These are phyloP conservation scores for Limnanthes douglasii DNA, from an alignment of 345 rosid species.

Conservation along the genomic window DNA sequence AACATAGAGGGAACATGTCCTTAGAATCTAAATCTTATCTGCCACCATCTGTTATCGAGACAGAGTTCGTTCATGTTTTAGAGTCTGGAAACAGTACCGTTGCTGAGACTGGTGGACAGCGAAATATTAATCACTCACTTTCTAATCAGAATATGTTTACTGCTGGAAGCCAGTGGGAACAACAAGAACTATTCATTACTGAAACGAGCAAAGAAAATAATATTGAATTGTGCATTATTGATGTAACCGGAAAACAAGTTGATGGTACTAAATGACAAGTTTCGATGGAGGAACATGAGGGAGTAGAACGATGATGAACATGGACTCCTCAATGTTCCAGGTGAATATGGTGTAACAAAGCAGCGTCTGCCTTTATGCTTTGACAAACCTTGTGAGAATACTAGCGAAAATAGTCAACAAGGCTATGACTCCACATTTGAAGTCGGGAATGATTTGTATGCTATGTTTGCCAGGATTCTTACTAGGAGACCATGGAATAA, in stretches of 20 bases:
- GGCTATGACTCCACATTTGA: no score
- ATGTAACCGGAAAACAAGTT: no score
- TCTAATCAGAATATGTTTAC: conserved; percentile 13
- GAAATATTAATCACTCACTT: conserved; percentile 13
- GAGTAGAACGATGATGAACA: conserved; percentile 15
- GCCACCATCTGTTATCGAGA: no score
- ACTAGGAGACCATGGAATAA: conserved; percentile 93
- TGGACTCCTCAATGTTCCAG: conserved; percentile 13
- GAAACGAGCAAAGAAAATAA: no score
- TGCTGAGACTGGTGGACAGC: conserved; percentile 10
- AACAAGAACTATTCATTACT: conserved; percentile 9
- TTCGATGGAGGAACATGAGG: conserved; percentile 13
- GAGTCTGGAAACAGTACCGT: conserved; percentile 12
- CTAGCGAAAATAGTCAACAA: no score
- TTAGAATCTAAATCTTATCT: no score
- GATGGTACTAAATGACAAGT: conserved; percentile 13
- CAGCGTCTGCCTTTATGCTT: no score
- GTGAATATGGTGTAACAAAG: no score
- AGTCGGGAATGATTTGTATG: no score
- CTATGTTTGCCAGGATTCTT: conserved; percentile 67
- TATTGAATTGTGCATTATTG: no score
- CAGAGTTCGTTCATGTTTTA: conserved; percentile 9
- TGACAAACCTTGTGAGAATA: no score
- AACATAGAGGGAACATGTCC: conserved; percentile 5
- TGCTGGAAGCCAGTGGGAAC: conserved; percentile 13